Conservation (phyloP, 768 basidiomycete genomes). For the Serendipita sp. region DNA sequence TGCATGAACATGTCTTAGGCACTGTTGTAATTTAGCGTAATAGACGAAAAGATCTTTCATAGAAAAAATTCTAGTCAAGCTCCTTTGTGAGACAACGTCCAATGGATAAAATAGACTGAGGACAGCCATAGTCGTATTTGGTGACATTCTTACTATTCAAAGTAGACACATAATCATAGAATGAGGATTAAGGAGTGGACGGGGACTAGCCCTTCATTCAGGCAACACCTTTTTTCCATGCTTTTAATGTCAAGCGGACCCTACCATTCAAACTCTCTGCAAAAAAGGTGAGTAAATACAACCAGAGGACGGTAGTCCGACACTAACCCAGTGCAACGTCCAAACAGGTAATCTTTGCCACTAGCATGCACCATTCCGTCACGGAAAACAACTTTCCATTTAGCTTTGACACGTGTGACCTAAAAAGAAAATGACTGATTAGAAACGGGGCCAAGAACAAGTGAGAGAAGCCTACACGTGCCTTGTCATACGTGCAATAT, state of each 20-base stretch:
- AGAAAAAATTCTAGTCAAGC: no score
- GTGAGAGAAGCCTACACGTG: slow-evolving; percentile 19
- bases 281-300: background rate
- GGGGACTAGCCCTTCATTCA: no score
- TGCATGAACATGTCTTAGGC: no score
- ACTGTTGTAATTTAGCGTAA: no score
- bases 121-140: no score
- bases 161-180: no score
- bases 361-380: slow-evolving; percentile 97
- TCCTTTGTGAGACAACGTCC: no score
- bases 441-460: no score
- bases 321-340: slow-evolving; percentile 86
- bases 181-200: no score
- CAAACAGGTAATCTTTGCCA: slow-evolving; percentile 93
- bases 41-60: no score
- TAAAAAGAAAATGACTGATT: slow-evolving; percentile 18
- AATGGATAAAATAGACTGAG: no score
- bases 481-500: slow-evolving; percentile 98
- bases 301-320: background rate
- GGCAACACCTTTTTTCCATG: background rate
- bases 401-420: slow-evolving; percentile 99
- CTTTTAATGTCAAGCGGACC: background rate
- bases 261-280: background rate
- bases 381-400: slow-evolving; percentile 97
- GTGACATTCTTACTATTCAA: no score